Conservation (phyloP, 2,329 filamentous ascomycete species). For the Dactylellina sp. region DNA sequence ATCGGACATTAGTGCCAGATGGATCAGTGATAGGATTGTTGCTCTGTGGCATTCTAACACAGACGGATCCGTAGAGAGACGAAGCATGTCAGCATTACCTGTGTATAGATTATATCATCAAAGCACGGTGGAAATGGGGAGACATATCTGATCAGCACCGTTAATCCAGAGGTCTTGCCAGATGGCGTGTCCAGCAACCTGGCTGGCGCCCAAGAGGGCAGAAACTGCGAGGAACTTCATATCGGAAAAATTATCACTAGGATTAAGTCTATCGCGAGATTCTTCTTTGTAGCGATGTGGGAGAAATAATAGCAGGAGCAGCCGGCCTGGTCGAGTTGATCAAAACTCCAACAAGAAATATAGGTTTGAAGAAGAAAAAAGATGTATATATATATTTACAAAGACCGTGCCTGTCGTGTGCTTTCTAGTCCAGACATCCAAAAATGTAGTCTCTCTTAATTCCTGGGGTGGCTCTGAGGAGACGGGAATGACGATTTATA, state of each 20-base stretch:
- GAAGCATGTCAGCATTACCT: constrained; percentile 28
- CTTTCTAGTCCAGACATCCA: constrained; percentile 17
- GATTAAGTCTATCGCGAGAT: constrained; percentile 15
- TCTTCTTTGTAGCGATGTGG: not conserved
- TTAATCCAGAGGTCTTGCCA: constrained; percentile 69
- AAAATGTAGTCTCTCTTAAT: not conserved
- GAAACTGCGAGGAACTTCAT: constrained; percentile 49
- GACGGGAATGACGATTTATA: constrained; percentile 45
- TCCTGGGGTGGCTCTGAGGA: not conserved
- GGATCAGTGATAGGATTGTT: constrained; percentile 69
- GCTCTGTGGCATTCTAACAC: constrained; percentile 67
- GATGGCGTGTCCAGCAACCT: constrained; percentile 67
- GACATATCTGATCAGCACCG: constrained; percentile 65
- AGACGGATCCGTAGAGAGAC: constrained; percentile 61
- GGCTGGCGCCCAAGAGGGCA: constrained; percentile 58
- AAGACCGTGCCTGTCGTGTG: constrained; percentile 24
- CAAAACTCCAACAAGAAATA: constrained; percentile 33
- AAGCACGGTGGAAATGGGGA: not conserved
- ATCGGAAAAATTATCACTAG: constrained; percentile 41
- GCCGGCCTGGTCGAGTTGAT: constrained; percentile 15
- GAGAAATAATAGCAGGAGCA: constrained; percentile 6
- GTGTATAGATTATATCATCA: not conserved
- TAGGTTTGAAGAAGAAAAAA: constrained; percentile 1
- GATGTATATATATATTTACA: constrained; percentile 30
- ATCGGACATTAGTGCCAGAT: constrained; percentile 65